phyloP scores from a whole-genome alignment of 176 grass and related monocot genomes.

The Coix lacrymajobi region DNA sequence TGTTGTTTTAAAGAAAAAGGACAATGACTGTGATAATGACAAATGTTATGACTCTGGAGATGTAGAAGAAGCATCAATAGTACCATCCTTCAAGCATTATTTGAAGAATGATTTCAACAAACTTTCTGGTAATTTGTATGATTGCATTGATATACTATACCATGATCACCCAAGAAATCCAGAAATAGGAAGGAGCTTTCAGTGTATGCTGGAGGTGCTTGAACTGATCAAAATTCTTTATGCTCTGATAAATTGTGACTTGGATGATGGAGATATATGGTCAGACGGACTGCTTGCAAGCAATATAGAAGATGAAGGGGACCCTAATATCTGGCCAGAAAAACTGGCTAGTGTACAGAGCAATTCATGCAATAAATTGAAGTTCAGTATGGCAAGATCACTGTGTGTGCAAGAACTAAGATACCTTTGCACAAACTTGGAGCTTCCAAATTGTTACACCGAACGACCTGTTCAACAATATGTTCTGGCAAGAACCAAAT shows the following conservation, averaged over 20 bases:
- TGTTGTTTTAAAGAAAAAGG: background rate
- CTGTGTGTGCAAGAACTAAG: background rate
- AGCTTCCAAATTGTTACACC: constrained; percentile 2
- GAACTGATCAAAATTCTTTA: background rate
- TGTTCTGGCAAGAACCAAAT: background rate
- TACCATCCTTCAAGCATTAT: background rate
- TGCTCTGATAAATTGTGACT: background rate
- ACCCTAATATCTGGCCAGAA: background rate
- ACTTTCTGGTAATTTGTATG: background rate
- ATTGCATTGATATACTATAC: background rate
- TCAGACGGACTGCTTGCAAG: background rate
- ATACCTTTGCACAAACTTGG: background rate
- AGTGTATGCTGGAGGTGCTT: background rate
- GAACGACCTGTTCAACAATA: background rate
- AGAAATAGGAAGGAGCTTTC: background rate
- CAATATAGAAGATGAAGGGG: background rate
- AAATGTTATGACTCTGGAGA: background rate
- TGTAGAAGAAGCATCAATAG: background rate
- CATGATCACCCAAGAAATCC: background rate
- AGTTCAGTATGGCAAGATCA: background rate
- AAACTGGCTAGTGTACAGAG: background rate
- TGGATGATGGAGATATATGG: background rate
- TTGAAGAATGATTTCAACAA: background rate
- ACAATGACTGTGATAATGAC: background rate
- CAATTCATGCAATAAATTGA: background rate